Base-by-base conservation (phyloP, 2,329 filamentous ascomycete genomes). In the Sclerotinia subarctica region DNA sequence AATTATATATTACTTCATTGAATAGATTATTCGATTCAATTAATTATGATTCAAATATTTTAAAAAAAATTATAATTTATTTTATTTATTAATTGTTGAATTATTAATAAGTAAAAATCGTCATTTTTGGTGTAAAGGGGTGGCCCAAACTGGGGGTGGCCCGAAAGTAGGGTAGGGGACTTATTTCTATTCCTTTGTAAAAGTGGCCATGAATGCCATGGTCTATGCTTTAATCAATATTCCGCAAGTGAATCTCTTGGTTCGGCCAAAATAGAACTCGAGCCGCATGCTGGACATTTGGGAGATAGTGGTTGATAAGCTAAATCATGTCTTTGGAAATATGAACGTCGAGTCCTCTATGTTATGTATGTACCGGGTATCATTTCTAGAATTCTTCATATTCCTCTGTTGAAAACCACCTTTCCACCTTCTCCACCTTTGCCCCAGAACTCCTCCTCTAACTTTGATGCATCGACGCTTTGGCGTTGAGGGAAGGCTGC, bases 401-500 rank as follows among this genome's bases (percentile, higher is more conserved):
- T 94, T 17, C 95, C 95, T 76, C 95, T 87, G 80, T 99, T 98
- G 80, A 99, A 98, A 78, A 96, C 92, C n/a, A 99, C 91, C 82
- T 93, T 83, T 0, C 92, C 94, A 66, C 86, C 86, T 71, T 90
- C 86, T 0, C 94, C 94, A 44, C 93, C 94, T 68, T 86, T 86
- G 8, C 88, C 90, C 80, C 90, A 90, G 78, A 99, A 98, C 80
- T 97, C 92, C 71, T 90, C 83, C 83, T 98, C 95, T 68, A 99
- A 81, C 63, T 82, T 88, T 42, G 86, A 85, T 1, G 91, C 93
- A 71, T 84, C 86, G 53, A 98, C 90, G 71, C 87, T 86, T 82
- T 99, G 92, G 72, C 93, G 85, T 81, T 97, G 94, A 5, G 95
- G 95, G 81, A 99, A 99, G 2, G 92, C 93, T 11, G 89, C 95